Conservation (phyloP, 345 rosid genomes). For the Excoecaria cochinchinensis region DNA sequence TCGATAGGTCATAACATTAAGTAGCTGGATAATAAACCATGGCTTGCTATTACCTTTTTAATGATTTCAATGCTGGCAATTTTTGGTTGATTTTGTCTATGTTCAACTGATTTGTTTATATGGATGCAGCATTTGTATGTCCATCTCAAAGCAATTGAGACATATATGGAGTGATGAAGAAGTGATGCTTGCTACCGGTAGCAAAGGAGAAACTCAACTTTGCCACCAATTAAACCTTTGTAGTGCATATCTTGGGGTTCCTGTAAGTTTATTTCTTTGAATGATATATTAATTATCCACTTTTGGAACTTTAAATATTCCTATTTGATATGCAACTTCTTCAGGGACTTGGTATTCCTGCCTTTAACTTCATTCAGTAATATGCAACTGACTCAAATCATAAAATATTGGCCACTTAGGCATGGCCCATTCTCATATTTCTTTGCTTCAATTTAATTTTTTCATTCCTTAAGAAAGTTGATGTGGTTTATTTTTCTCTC, state of each 20-base stretch:
- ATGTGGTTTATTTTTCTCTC: background rate
- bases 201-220: conserved; percentile 44
- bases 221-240: conserved; percentile 58
- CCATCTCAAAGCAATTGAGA: conserved; percentile 32
- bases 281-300: background rate
- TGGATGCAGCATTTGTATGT: conserved; percentile 29
- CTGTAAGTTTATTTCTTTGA: conserved; percentile 34
- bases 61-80: background rate
- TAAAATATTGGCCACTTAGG: background rate
- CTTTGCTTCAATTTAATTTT: background rate
- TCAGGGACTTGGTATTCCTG: conserved; percentile 3
- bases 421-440: background rate
- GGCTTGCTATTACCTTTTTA: background rate
- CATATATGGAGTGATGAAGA: conserved; percentile 70
- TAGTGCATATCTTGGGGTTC: conserved; percentile 76
- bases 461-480: background rate
- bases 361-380: background rate
- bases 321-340: background rate
- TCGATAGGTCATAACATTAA: background rate
- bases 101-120: conserved; percentile 19
- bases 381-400: background rate
- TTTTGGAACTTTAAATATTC: background rate
- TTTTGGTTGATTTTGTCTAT: background rate
- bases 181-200: conserved; percentile 69
- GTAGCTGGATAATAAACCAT: background rate